Evolutionary conservation across 257 asterid genomes (phyloP), one percentile per base, ranked within the genome.

Genomic region (Datura wrightii): DNA sequence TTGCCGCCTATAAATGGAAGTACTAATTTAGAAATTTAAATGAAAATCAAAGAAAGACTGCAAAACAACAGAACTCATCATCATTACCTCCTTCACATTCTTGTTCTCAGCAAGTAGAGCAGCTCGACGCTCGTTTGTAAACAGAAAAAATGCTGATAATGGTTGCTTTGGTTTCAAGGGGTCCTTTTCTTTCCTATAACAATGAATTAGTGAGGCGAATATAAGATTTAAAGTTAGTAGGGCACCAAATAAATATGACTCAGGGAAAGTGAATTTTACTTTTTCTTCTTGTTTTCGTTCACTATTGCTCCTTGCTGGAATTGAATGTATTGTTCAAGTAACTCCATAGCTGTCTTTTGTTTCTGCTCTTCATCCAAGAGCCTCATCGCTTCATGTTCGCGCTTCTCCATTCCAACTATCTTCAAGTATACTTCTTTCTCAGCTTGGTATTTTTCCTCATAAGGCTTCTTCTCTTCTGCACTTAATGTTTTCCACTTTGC

Each of bases 81-180:
- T 13, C 5, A 65, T 34, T 89, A 95, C 98, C 98, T 96, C 98
- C 79, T 87, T 63, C 10, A 93, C 60, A 79, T 86, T 92, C 85
- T 92, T 96, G 90, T 88, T 92, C 85, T 91, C 94, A 13, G 93
- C 86, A 83, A 89, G 84, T 18, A 93, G 87, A 84, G 92, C 88
- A 34, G 96, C 87, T 10, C 97, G 89, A 1, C 97, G 93, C 89
- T 93, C 94, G 19, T 90, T 93, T 5, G 93, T 82, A 86, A 89
- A 96, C 81, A 92, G 31, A 88, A 96, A 94, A 71, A 88, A 96
- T 31, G 99, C 98, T 6, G 97, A 89, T 92, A 96, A 85, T 1
- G 98, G 98, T 0, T 96, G 95, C 87, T 94, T 96, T 14, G 99
- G 99, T 54, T 96, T 96, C 92, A 92, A 83, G 8, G 98, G 98